Base-by-base conservation (phyloP, 768 basidiomycete genomes). In the Mycena venus region DNA sequence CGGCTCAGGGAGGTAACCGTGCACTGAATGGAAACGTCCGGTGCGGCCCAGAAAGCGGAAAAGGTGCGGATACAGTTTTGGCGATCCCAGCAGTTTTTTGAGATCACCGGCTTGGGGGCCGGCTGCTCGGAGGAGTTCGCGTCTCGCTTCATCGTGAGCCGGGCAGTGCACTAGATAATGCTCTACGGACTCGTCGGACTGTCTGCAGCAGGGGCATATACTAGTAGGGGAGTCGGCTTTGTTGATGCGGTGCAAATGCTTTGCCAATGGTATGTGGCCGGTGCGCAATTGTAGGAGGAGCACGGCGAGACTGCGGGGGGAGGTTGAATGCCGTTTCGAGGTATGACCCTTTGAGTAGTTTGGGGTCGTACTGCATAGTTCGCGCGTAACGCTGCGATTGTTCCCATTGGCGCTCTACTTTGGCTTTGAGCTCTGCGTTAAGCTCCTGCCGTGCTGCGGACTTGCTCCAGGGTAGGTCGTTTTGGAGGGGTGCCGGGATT, bases 401-500 rank as follows among this genome's bases (percentile, higher is more conserved):
- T 19, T 23, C 0, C 47, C 47, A 49, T 49, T 49, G 10, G 2
- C 19, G 12, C 23, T 23, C 47, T 1, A 49, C 47, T 17, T 49
- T 21, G 17, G 21, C 29, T 14, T 76, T 73, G 0, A 74, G 38
- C 8, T 25, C 11, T 0, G 62, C 34, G 15, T 27, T 67, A 70
- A 12, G 23, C 0, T 64, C 9, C 56, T 72, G 71, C 9, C 11
- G 11, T 0, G 2, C 2, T 1, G 70, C 70, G 1, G 70, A 64
- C 0, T 23, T 21, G 56, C 77, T 77, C 31, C 51, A 29, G 1
- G 69, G 77, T 0, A 77, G 65, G 1, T 2, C 2, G 10, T 64
- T 19, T 12, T 36, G 61, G 17, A 62, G 31, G 31, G 17, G 3
- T 3, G 9, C 14, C 10, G 77, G 70, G 17, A 72, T 12, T 7